phyloP scores from a whole-genome alignment of 1,284 basidiomycete species.

The Fomitiporia mediterranea region DNA sequence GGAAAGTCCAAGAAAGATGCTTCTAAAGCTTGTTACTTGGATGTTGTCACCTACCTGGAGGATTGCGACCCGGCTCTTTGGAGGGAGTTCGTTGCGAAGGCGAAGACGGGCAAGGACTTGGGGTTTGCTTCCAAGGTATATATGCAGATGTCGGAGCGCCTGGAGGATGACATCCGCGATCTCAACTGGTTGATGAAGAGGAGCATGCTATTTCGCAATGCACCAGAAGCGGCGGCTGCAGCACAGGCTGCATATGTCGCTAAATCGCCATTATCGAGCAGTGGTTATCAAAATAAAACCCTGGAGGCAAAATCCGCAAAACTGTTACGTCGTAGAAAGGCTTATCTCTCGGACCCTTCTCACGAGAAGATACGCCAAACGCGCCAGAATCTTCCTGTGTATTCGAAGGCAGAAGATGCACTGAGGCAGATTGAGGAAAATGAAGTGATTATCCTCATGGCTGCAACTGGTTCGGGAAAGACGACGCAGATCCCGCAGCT shows the following conservation, averaged over 20 bases:
- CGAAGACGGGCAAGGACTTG: slow-evolving; percentile 60
- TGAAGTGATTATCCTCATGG: slow-evolving; percentile 92
- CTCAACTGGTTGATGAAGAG: slow-evolving; percentile 65
- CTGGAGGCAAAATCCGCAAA: slow-evolving; percentile 54
- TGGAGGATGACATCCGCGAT: slow-evolving; percentile 74
- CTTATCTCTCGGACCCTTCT: slow-evolving; percentile 61
- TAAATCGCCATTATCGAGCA: slow-evolving; percentile 18
- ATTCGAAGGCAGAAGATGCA: slow-evolving; percentile 59
- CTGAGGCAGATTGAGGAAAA: slow-evolving; percentile 71
- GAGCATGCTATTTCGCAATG: slow-evolving; percentile 46
- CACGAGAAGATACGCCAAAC: slow-evolving; percentile 66
- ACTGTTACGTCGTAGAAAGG: slow-evolving; percentile 51
- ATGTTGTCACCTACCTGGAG: slow-evolving; percentile 85
- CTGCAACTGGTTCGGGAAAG: slow-evolving; percentile 93
- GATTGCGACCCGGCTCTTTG: slow-evolving; percentile 79
- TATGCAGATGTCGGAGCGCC: slow-evolving; percentile 62
- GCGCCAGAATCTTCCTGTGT: slow-evolving; percentile 72
- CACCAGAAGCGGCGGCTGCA: slow-evolving; percentile 31
- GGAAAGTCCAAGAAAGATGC: slow-evolving; percentile 75
- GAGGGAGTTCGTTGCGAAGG: slow-evolving; percentile 62
- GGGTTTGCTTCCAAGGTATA: slow-evolving; percentile 69
- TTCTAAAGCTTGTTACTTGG: slow-evolving; percentile 75
- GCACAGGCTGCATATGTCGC: background rate
- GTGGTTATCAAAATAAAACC: slow-evolving; percentile 29
- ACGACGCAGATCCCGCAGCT: slow-evolving; percentile 95